A percentile compares a stretch with the other conserved stretches of the same genome.
Conservation (phyloP, 2,329 filamentous ascomycete species). For the Rugonectria rugulosa region DNA sequence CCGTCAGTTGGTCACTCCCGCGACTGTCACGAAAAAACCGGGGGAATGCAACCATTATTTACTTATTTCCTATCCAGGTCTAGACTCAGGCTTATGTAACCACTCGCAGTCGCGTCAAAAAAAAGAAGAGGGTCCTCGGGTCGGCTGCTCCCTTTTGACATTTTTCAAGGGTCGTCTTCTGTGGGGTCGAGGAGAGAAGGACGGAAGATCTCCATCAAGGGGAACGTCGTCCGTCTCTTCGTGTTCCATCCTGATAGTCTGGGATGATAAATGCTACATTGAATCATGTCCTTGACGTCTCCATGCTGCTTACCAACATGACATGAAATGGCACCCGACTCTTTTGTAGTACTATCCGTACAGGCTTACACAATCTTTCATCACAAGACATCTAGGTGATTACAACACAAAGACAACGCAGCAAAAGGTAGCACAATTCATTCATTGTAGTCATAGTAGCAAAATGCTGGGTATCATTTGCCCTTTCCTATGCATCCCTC, state of each 20-base stretch:
- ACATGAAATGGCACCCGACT: too few relatives aligned
- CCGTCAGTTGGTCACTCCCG: slow-evolving; percentile 15
- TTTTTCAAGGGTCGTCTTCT: slow-evolving; percentile 12
- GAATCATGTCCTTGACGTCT: too few relatives aligned
- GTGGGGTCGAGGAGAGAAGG: slow-evolving; percentile 33
- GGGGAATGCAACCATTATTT: slow-evolving; percentile 36
- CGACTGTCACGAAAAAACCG: slow-evolving; percentile 22
- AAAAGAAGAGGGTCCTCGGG: background rate
- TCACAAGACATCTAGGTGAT: too few relatives aligned
- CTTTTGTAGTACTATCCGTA: too few relatives aligned
- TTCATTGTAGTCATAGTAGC: slow-evolving; percentile 7
- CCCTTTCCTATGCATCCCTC: slow-evolving; percentile 28
- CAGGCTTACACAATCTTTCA: too few relatives aligned
- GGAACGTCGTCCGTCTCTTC: background rate
- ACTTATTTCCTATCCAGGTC: slow-evolving; percentile 30
- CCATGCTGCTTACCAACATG: background rate
- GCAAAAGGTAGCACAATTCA: too few relatives aligned
- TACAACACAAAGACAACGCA: too few relatives aligned
- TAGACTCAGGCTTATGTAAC: slow-evolving; percentile 21
- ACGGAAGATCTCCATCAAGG: slow-evolving; percentile 36
- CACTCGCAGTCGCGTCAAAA: slow-evolving; percentile 20
- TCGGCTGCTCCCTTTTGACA: too few relatives aligned
- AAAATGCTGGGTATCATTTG: slow-evolving; percentile 42
- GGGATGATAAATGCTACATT: too few relatives aligned
- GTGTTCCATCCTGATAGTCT: background rate